Percentiles rank a stretch among this genome's conserved stretches.
Conservation (phyloP, 441 rosid species). For the Gossypium schwendimanii region DNA sequence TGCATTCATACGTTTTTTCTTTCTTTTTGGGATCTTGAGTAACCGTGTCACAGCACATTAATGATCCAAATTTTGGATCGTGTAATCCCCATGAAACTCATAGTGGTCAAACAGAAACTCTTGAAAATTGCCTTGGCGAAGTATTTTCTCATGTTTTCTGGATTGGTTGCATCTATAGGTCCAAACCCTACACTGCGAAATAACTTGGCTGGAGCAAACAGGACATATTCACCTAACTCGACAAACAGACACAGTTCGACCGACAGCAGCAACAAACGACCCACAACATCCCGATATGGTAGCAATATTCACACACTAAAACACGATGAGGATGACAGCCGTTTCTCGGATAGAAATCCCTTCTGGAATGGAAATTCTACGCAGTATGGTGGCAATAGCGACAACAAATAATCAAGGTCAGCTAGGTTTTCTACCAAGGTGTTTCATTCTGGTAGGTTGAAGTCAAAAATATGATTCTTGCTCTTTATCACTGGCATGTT, state of each 20-base stretch:
- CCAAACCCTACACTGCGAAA: slow-evolving; percentile 39
- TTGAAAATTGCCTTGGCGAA: not conserved
- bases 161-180: slow-evolving; percentile 29
- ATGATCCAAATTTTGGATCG: not conserved
- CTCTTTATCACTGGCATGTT: not conserved
- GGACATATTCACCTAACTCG: slow-evolving; percentile 14
- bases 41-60: not conserved
- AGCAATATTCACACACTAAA: slow-evolving; percentile 81
- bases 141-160: not conserved
- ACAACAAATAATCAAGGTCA: slow-evolving; percentile 23
- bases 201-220: slow-evolving; percentile 25
- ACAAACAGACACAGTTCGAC: slow-evolving; percentile 25
- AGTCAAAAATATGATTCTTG: not conserved
- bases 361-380: slow-evolving; percentile 95
- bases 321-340: slow-evolving; percentile 62
- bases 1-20: not conserved
- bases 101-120: not conserved
- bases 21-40: not conserved
- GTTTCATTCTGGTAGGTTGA: not conserved
- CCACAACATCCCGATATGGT: slow-evolving; percentile 41
- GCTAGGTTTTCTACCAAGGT: not conserved
- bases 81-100: not conserved
- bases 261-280: slow-evolving; percentile 34
- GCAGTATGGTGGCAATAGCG: slow-evolving; percentile 53
- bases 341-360: slow-evolving; percentile 47